phyloP scores from a whole-genome alignment of 2,329 filamentous ascomycete genomes.

The Aspergillus puulaauensis region DNA sequence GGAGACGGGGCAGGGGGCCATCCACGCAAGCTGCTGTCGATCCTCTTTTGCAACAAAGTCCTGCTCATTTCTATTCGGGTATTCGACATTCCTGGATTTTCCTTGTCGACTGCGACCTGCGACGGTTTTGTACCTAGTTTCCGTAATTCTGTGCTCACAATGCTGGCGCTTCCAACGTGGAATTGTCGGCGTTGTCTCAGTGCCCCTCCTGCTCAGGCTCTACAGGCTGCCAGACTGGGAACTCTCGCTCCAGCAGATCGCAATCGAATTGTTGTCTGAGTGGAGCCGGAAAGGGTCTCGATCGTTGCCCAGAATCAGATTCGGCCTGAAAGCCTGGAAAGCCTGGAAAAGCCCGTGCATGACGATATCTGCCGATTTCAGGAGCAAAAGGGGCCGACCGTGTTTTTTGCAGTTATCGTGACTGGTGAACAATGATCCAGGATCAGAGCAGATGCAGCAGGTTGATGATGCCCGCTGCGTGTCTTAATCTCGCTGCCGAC shows the following conservation, averaged over 20 bases:
- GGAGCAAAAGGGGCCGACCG: not conserved
- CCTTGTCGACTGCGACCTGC: too few relatives aligned
- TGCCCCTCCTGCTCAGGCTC: too few relatives aligned
- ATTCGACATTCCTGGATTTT: not conserved
- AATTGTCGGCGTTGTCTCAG: too few relatives aligned
- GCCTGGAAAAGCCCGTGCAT: not conserved
- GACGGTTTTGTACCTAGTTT: too few relatives aligned
- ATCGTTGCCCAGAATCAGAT: slow-evolving; percentile 17
- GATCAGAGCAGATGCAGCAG: too few relatives aligned
- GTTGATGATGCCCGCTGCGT: too few relatives aligned
- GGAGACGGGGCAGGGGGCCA: not conserved
- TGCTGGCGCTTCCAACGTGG: too few relatives aligned
- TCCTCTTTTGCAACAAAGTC: slow-evolving; percentile 9
- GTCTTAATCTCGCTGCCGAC: not conserved
- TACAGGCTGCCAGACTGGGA: too few relatives aligned
- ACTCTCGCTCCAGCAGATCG: not conserved
- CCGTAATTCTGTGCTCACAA: not conserved
- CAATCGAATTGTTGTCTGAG: not conserved
- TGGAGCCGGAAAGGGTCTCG: slow-evolving; percentile 20
- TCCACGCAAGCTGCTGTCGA: slow-evolving; percentile 27
- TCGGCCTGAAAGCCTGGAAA: too few relatives aligned
- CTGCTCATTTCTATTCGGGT: not conserved
- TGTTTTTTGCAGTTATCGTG: too few relatives aligned
- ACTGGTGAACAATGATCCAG: too few relatives aligned
- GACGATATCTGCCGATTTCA: not conserved